Conservation (phyloP, 208 protist genomes). For the Tritrichomonas foetus region DNA sequence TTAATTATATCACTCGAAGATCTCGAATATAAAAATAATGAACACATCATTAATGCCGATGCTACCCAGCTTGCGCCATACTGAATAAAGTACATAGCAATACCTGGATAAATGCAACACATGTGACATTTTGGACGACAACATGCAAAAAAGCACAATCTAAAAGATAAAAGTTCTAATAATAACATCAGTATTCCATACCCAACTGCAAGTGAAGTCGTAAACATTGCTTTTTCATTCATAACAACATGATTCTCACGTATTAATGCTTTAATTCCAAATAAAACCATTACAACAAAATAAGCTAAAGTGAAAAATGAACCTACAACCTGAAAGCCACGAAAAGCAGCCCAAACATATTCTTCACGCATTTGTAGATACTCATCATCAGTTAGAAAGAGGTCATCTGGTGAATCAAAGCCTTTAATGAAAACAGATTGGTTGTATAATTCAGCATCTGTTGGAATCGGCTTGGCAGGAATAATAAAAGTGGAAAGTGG, state of each 20-base stretch:
- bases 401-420: not conserved
- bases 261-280: no score
- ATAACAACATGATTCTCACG: no score
- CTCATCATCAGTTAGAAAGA: not conserved
- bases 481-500: not conserved
- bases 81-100: not conserved
- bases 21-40: not conserved
- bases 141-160: no score
- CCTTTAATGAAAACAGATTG: not conserved
- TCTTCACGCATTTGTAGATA: not conserved
- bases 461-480: not conserved
- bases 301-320: not conserved
- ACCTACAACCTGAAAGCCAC: not conserved
- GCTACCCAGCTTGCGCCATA: not conserved
- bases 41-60: not conserved
- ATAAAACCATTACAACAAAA: not conserved
- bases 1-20: not conserved
- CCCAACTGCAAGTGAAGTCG: no score
- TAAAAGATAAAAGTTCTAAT: no score
- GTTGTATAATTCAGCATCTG: not conserved
- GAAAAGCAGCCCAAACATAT: not conserved
- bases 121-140: not conserved
- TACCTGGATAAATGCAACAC: conserved; percentile 6
- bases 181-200: no score
- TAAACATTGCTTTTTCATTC: no score